A percentile compares a stretch with the other conserved stretches of the same genome.
These are phyloP conservation scores for Coemansia sp. DNA, from an alignment of 192 early-diverging fungal species.

Conservation along the genomic window DNA sequence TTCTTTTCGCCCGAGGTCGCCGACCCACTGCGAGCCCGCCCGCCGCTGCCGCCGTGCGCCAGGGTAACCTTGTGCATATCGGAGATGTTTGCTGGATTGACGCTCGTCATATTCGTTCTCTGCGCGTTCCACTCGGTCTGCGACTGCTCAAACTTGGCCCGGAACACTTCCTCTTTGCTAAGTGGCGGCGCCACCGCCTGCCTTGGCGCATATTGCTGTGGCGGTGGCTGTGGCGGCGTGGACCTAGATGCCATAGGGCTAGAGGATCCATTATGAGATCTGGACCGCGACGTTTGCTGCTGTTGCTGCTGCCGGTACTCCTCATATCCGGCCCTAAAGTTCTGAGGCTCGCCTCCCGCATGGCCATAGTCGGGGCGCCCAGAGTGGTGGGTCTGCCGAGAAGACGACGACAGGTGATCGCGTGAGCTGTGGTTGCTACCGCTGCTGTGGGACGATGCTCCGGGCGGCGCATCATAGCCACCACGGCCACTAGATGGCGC, in stretches of 20 bases:
- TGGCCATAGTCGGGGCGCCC: conserved; percentile 9
- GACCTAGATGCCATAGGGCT: not conserved
- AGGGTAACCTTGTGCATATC: conserved; percentile 51
- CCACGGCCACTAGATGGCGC: conserved; percentile 11
- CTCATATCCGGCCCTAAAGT: conserved; percentile 44
- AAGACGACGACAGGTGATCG: not conserved
- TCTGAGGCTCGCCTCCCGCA: conserved; percentile 13
- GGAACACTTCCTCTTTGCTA: conserved; percentile 47
- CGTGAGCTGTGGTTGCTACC: conserved; percentile 7
- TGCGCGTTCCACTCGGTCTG: conserved; percentile 49
- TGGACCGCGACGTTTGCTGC: conserved; percentile 21
- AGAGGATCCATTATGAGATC: conserved; percentile 15
- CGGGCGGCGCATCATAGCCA: conserved; percentile 14
- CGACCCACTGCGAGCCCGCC: conserved; percentile 35
- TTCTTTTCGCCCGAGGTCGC: conserved; percentile 20
- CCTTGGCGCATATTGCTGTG: conserved; percentile 15
- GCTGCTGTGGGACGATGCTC: not conserved
- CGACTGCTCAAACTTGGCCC: conserved; percentile 50
- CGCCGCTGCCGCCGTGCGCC: conserved; percentile 3
- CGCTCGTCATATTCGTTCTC: conserved; percentile 4
- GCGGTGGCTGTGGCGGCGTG: conserved; percentile 15
- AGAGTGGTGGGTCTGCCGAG: conserved; percentile 1
- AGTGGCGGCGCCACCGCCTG: conserved; percentile 10
- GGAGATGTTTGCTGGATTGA: conserved; percentile 25
- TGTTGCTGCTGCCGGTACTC: conserved; percentile 35